These are phyloP conservation scores for Saccharomyces pastorianus DNA, from an alignment of 1,139 yeast genomes.

Conservation along the genomic window DNA sequence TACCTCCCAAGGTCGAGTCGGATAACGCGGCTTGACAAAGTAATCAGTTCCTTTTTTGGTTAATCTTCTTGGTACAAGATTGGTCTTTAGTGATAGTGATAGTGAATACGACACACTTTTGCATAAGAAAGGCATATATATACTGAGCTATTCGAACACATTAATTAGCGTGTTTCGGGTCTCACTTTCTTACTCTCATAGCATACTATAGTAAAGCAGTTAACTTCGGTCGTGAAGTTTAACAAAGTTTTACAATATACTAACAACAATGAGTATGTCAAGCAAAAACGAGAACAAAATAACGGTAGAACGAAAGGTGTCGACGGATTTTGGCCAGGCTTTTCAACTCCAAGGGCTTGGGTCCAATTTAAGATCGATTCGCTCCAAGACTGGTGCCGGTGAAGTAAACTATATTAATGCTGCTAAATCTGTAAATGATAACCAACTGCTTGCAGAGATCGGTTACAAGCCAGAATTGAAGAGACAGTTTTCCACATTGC, in stretches of 20 bases:
- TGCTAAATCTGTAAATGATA: conserved; percentile 32
- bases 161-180: neutral
- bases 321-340: neutral
- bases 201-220: neutral
- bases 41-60: neutral
- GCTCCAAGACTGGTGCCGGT: conserved; percentile 19
- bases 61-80: neutral
- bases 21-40: neutral
- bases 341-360: neutral
- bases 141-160: neutral
- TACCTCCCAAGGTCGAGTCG: no score
- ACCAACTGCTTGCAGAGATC: conserved; percentile 44
- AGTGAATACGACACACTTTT: neutral
- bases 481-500: conserved; percentile 41
- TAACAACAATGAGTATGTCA: neutral
- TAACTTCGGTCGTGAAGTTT: neutral
- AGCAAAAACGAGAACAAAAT: neutral
- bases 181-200: neutral
- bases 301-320: neutral
- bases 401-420: conserved; percentile 22
- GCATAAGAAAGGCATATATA: neutral
- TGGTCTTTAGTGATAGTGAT: neutral
- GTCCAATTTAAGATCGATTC: conserved; percentile 5
- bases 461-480: conserved; percentile 46
- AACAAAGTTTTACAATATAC: neutral